A percentile compares a stretch with the other conserved stretches of the same genome.
Evolutionary conservation across 805 yeast species (phyloP).

Genomic region (Metschnikowia picachoensis): DNA sequence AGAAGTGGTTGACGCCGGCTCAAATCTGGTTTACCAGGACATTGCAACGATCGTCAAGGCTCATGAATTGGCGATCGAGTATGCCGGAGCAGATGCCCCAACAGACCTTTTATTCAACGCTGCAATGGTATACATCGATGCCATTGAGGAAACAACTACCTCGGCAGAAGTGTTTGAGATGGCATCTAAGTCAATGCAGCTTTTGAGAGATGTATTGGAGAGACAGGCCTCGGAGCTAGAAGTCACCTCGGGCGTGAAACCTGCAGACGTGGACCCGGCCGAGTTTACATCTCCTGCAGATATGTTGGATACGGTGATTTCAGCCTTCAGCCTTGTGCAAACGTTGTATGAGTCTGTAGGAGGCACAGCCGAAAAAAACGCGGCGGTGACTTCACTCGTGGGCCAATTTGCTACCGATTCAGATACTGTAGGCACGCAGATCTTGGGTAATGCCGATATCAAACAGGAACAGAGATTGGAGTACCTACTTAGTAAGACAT

Average conservation of each 20-base stretch:
- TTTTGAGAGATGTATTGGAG: constrained; percentile 25
- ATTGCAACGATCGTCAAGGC: constrained; percentile 32
- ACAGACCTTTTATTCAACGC: constrained; percentile 45
- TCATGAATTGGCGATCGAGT: constrained; percentile 37
- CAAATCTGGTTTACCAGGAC: constrained; percentile 36
- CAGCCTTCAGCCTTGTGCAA: constrained; percentile 27
- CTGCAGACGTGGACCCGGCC: neutral
- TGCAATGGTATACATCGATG: constrained; percentile 45
- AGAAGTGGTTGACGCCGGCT: constrained; percentile 28
- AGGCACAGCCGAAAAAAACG: neutral
- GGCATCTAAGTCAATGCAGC: constrained; percentile 11
- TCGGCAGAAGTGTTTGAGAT: neutral
- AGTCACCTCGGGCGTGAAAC: neutral
- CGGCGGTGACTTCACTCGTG: constrained; percentile 11
- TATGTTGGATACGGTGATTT: constrained; percentile 30
- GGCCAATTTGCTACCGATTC: constrained; percentile 19
- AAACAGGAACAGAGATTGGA: constrained; percentile 28
- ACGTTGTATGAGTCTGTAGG: constrained; percentile 26
- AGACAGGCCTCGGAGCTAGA: constrained; percentile 24
- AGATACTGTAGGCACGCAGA: constrained; percentile 20
- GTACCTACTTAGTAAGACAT: constrained; percentile 27
- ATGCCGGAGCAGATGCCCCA: constrained; percentile 13
- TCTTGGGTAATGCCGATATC: constrained; percentile 17
- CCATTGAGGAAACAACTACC: constrained; percentile 35
- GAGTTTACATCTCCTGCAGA: constrained; percentile 20